Evolutionary conservation across 768 basidiomycete species (phyloP), one percentile per base, ranked within the genome.

Genomic region (Solioccasus polychromus): DNA sequence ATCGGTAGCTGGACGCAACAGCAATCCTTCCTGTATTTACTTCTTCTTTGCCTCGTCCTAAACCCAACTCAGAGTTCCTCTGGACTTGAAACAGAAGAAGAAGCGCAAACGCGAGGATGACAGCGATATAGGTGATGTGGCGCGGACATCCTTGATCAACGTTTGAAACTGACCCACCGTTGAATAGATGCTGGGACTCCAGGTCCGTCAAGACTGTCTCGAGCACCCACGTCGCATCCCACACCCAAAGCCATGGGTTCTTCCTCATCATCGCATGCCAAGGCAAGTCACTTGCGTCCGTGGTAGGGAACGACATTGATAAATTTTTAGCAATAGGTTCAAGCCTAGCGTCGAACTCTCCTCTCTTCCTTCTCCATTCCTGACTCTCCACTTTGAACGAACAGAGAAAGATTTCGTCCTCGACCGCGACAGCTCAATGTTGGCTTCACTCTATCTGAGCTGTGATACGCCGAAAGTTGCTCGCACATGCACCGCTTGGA

Each of bases 41-140:
- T n/a, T n/a, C n/a, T n/a, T 29, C 66, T 66, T 32, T 55, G 61
- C 17, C 10, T 22, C n/a, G 18, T 12, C 10, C 36, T 58, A 7
- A 24, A 22, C 31, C 29, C 26, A 1, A 17, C 29, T 17, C 39
- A 72, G 68, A 44, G 39, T 61, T 41, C 51, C 64, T 10, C 77
- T 80, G 11, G 85, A 86, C 37, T 50, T 71, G 23, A 86, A 83
- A 71, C 86, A 79, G 68, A 88, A 85, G 72, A 88, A 89, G 70
- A 91, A 90, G 61, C 85, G 88, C 66, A 88, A 86, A 75, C 78
- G 85, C 45, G 87, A 88, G 8, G 80, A 78, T 29, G 82, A 81
- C n/a, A 85, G 83, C 52, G 88, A 89, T 52, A 64, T 70, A 25
- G 87, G 89, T 57, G 72, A 71, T 60, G 78, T 80, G 79, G 65